Percentiles rank a stretch among this genome's conserved stretches.
Evolutionary conservation across 2,329 filamentous ascomycete species (phyloP).

Genomic region (Paraphoma chrysanthemicola): DNA sequence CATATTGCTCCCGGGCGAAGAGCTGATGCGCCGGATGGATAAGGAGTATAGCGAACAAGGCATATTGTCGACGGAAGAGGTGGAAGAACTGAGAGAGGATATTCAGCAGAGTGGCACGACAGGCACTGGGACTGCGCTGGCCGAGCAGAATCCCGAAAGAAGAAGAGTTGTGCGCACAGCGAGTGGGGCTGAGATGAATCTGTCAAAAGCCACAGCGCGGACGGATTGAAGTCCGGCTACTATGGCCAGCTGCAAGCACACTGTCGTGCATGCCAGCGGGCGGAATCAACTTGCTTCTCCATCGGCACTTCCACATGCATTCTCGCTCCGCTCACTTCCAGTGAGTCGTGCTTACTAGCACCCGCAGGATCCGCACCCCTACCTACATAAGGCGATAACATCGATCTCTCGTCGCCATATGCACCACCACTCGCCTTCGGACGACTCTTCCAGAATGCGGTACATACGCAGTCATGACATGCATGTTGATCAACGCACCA

Average conservation of each 20-base stretch:
- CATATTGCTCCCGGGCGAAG: conserved; percentile 40
- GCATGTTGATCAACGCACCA: not conserved
- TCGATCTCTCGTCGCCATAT: not conserved
- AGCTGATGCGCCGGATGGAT: conserved; percentile 44
- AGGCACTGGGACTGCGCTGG: conserved; percentile 6
- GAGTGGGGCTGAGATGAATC: not conserved
- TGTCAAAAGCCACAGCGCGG: not conserved
- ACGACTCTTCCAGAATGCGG: not conserved
- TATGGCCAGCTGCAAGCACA: too few species aligned
- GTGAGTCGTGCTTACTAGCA: not conserved
- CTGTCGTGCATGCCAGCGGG: too few species aligned
- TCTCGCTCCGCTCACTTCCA: too few species aligned
- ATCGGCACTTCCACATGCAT: too few species aligned
- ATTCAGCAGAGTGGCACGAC: conserved; percentile 22
- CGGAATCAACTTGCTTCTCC: too few species aligned
- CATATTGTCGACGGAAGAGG: conserved; percentile 12
- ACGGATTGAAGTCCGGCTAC: not conserved
- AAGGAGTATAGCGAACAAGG: conserved; percentile 32
- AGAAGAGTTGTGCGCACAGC: not conserved
- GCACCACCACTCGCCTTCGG: not conserved
- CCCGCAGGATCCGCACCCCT: not conserved
- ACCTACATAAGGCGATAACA: not conserved
- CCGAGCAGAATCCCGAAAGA: conserved; percentile 19
- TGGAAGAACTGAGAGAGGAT: conserved; percentile 20
- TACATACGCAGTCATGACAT: not conserved